Evolutionary conservation across 345 rosid genomes (phyloP).

Genomic region (Boechera divaricarpa): DNA sequence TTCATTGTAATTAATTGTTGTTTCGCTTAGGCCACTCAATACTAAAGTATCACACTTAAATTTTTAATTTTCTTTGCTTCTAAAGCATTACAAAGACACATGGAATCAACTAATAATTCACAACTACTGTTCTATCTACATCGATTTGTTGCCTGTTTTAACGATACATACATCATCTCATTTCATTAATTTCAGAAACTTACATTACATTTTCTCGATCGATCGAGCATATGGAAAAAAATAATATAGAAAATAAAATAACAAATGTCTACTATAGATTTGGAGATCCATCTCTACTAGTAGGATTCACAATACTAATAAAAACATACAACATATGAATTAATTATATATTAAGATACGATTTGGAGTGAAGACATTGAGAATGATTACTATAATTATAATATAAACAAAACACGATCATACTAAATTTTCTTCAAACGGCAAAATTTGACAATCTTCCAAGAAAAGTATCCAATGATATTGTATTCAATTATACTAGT

Average conservation of each 20-base stretch:
- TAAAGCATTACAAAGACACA: conserved; percentile 42
- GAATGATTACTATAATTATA: neutral
- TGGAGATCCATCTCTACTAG: neutral
- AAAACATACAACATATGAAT: neutral
- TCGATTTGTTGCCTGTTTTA: conserved; percentile 24
- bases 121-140: conserved; percentile 24
- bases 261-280: neutral
- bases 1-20: conserved; percentile 16
- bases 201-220: neutral
- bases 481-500: neutral
- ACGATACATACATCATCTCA: conserved; percentile 13
- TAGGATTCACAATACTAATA: neutral
- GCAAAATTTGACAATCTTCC: neutral
- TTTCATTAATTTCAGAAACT: neutral
- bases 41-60: conserved; percentile 4
- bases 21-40: conserved; percentile 29
- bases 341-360: neutral
- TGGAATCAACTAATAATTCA: conserved; percentile 42
- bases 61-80: conserved; percentile 43
- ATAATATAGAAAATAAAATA: neutral
- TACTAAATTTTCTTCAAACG: neutral
- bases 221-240: neutral
- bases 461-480: neutral
- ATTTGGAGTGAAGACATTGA: neutral
- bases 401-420: neutral